Evolutionary conservation across 257 asterid genomes (phyloP), one percentile per base, ranked within the genome.

Genomic region (Eustoma russellianum): DNA sequence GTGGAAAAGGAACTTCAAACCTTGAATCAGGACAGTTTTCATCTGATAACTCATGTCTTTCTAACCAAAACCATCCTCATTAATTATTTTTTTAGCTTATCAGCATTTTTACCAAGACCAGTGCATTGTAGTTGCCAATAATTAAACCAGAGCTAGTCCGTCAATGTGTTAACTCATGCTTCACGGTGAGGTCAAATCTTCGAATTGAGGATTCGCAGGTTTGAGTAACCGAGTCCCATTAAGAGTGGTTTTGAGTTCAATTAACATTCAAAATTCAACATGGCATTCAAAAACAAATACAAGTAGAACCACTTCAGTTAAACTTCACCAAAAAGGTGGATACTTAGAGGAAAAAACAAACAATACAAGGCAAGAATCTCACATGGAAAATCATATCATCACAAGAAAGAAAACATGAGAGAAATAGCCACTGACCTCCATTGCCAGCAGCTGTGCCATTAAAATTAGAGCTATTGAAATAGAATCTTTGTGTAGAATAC

Each of bases 401-500:
- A 19, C 28, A 52, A 14, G 34, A 4, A 49, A 15, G 24, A n/a
- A 19, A 55, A 19, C 11, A 13, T 19, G 3, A 44, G 5, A 50
- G 5, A 41, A 13, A 13, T 6, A 57, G 40, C 35, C 13, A 47
- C 45, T 66, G 33, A 83, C 90, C 90, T 66, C 74, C 74, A 61
- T 57, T 68, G 48, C 68, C 69, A 41, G 41, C 11, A 35, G 70
- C 30, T 1, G 70, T 18, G 61, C 68, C 72, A 49, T 28, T 55
- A 19, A 19, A 19, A 19, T 19, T 19, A 0, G 66, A 69, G 38
- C 85, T 70, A 56, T 79, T 79, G 57, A 79, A 66, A 66, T 68
- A 84, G 64, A 84, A 84, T 56, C 56, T 81, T 2, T 76, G 66
- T 2, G 72, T 70, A 5, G 91, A 84, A 63, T 79, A 84, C 61